Conservation (phyloP, 768 basidiomycete species). For the Kwoniella newhampshirensis region DNA sequence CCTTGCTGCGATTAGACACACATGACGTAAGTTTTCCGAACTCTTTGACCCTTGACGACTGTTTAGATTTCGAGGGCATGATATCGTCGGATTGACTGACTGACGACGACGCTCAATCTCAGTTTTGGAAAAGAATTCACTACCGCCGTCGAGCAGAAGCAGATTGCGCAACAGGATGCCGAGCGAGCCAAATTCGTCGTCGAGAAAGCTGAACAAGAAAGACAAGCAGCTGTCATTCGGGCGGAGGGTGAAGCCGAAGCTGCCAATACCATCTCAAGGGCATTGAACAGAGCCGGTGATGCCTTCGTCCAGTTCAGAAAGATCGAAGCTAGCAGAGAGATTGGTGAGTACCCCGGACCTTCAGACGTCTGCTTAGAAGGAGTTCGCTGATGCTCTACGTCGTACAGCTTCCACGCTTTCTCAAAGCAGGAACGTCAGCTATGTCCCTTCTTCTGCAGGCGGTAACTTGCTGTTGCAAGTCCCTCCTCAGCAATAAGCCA, state of each 20-base stretch:
- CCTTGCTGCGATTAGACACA: constrained; percentile 48
- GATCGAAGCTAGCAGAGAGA: constrained; percentile 98
- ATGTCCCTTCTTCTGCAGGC: constrained; percentile 43
- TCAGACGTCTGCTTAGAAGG: background rate
- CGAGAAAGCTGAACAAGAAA: constrained; percentile 99
- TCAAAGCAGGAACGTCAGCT: constrained; percentile 48
- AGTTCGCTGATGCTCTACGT: background rate
- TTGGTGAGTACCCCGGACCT: constrained; percentile 57
- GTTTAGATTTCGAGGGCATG: background rate
- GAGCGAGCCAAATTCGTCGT: constrained; percentile 99
- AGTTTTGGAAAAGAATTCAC: constrained; percentile 55
- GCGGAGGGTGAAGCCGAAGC: constrained; percentile 99
- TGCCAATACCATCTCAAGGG: constrained; percentile 83
- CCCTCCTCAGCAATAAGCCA: constrained; percentile 25
- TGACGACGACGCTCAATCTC: too few relatives aligned
- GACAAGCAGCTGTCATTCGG: constrained; percentile 95
- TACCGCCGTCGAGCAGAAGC: constrained; percentile 95
- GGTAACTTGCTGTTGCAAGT: constrained; percentile 49
- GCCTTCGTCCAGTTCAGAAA: constrained; percentile 91
- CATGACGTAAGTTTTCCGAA: constrained; percentile 54
- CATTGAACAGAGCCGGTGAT: constrained; percentile 90
- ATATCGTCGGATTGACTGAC: too few relatives aligned
- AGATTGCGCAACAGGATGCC: constrained; percentile 99
- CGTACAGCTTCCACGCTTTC: constrained; percentile 42
- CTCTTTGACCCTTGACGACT: constrained; percentile 6